Evolutionary conservation across 805 yeast genomes (phyloP).

Genomic region (Candida ipomoeae): DNA sequence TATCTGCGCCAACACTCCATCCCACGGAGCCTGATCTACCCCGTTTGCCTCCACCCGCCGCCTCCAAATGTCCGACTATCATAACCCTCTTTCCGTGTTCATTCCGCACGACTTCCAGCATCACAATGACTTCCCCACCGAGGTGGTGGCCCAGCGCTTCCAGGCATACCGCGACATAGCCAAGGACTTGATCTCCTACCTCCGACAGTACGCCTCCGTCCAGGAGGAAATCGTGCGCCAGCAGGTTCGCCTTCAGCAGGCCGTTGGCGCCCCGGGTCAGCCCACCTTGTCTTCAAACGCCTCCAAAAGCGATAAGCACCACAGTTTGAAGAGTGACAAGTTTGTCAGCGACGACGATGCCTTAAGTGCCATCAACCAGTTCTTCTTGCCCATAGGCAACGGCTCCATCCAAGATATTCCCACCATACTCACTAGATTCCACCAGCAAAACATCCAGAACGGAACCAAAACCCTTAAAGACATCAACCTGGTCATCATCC

Average conservation of each 20-base stretch:
- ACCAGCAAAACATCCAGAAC: slow-evolving; percentile 36
- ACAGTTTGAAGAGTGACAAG: slow-evolving; percentile 9
- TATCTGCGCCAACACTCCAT: background rate
- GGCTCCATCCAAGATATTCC: slow-evolving; percentile 85
- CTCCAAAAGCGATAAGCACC: slow-evolving; percentile 9
- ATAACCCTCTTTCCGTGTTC: slow-evolving; percentile 38
- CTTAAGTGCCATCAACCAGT: slow-evolving; percentile 36
- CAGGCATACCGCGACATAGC: slow-evolving; percentile 82
- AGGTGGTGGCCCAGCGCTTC: slow-evolving; percentile 76
- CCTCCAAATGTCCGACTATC: slow-evolving; percentile 18
- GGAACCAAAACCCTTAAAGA: slow-evolving; percentile 46
- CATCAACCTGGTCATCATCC: slow-evolving; percentile 44
- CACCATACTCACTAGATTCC: slow-evolving; percentile 51
- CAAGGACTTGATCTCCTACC: slow-evolving; percentile 66
- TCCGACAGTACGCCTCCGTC: slow-evolving; percentile 74
- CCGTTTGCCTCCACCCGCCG: background rate
- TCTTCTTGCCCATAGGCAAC: slow-evolving; percentile 72
- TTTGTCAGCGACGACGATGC: slow-evolving; percentile 26
- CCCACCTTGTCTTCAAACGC: slow-evolving; percentile 2
- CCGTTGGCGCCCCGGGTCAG: slow-evolving; percentile 34
- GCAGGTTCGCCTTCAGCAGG: slow-evolving; percentile 74
- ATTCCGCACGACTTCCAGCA: slow-evolving; percentile 34
- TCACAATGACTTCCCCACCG: slow-evolving; percentile 65
- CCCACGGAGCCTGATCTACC: background rate
- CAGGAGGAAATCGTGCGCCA: slow-evolving; percentile 88